Evolutionary conservation across 2,329 filamentous ascomycete species (phyloP).

Genomic region (Fusarium incarnatum): DNA sequence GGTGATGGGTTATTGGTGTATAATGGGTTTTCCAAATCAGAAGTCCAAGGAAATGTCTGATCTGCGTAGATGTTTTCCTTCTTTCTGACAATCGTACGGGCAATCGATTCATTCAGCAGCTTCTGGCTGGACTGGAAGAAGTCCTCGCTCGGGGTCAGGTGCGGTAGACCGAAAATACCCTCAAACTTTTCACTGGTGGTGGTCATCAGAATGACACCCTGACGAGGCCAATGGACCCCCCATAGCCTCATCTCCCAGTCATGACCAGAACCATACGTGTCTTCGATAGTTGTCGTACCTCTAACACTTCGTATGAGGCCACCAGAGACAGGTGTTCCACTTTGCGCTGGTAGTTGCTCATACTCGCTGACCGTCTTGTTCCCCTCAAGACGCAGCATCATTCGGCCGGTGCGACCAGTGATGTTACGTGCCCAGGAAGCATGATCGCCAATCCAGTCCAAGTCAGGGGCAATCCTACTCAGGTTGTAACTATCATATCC

Average conservation of each 20-base stretch:
- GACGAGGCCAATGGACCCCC: constrained; percentile 86
- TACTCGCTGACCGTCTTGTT: constrained; percentile 63
- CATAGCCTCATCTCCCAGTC: constrained; percentile 84
- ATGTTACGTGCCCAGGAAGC: constrained; percentile 82
- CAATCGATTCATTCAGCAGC: constrained; percentile 79
- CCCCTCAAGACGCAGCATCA: constrained; percentile 74
- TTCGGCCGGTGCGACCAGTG: constrained; percentile 76
- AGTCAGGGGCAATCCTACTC: constrained; percentile 70
- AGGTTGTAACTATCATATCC: constrained; percentile 69
- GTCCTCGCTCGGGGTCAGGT: constrained; percentile 73
- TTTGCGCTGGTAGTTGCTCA: constrained; percentile 52
- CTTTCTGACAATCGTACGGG: constrained; percentile 73
- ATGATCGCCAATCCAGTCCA: constrained; percentile 71
- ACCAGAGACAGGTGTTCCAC: constrained; percentile 54
- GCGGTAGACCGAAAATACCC: constrained; percentile 90
- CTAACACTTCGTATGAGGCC: constrained; percentile 75
- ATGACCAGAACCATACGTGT: constrained; percentile 72
- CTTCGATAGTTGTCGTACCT: constrained; percentile 78
- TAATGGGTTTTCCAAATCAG: constrained; percentile 70
- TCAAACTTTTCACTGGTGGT: constrained; percentile 95
- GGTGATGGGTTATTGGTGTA: constrained; percentile 71
- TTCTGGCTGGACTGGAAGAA: constrained; percentile 69
- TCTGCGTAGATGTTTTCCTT: constrained; percentile 66
- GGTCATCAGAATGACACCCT: constrained; percentile 82
- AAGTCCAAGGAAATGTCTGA: constrained; percentile 80